Base-by-base conservation (phyloP, 306 rosid genomes). In the Clitoria ternatea region DNA sequence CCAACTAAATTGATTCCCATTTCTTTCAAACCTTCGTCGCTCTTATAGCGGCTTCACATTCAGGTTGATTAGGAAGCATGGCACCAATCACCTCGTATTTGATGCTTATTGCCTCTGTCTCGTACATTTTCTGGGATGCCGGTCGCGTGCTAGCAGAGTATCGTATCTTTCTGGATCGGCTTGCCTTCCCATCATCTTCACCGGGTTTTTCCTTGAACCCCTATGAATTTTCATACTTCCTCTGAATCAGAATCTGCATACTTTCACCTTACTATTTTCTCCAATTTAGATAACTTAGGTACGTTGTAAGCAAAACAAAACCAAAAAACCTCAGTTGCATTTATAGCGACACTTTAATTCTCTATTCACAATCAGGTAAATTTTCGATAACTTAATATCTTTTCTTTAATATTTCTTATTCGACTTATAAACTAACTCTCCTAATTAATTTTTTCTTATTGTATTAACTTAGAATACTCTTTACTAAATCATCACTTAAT, bases 1-100 rank as follows among this genome's bases (percentile, higher is more conserved):
- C 74, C 53, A 4, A 36, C 29, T 53, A 36, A 52, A 50, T 5
- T 30, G n/a, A 5, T 43, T 24, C 20, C 9, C 32, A 23, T 69
- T 36, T 24, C 26, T 49, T 29, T 27, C 42, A 50, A 55, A 18
- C 62, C 2, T 11, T 8, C 13, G 11, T 39, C 15, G 13, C 45
- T 39, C 2, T 2, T 3, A 11, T 12, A 39, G n/a, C n/a, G n/a
- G n/a, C n/a, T 37, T 37, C 43, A 37, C 37, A 3, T 32, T n/a
- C 1, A 17, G 11, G 9, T 14, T 23, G 36, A 52, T 22, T 40
- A 26, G 37, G 1, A 33, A 33, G 8, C 37, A 35, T 77, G 82
- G 82, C 33, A 13, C 82, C 82, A 22, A 55, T 77, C 23, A 77
- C 73, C 11, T 53, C 61, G 0, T 70, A 66, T 37, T 61, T 77